Conservation (phyloP, 768 basidiomycete species). For the Pisolithus microcarpus region DNA sequence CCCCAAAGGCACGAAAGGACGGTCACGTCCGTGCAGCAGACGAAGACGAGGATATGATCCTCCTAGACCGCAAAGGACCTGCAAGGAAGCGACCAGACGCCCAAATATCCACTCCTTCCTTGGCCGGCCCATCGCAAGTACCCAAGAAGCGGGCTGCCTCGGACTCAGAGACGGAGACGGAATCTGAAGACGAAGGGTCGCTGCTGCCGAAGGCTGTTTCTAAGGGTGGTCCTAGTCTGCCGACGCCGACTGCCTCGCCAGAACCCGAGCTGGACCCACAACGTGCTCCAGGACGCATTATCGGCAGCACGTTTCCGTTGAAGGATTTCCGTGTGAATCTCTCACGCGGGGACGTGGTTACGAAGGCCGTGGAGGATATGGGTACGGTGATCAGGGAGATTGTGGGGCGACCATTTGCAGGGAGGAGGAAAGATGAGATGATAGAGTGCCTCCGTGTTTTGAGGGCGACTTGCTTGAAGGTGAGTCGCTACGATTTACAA, state of each 20-base stretch:
- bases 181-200: slow-evolving; percentile 26
- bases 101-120: slow-evolving; percentile 4
- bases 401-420: slow-evolving; percentile 62
- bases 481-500: slow-evolving; percentile 23
- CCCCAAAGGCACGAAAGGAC: slow-evolving; percentile 49
- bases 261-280: slow-evolving; percentile 41
- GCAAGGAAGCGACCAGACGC: slow-evolving; percentile 13
- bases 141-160: slow-evolving; percentile 12
- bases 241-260: slow-evolving; percentile 49
- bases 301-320: slow-evolving; percentile 68
- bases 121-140: slow-evolving; percentile 1
- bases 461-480: slow-evolving; percentile 60
- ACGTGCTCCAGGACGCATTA: slow-evolving; percentile 62
- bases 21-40: slow-evolving; percentile 56
- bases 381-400: slow-evolving; percentile 65
- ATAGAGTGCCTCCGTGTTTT: slow-evolving; percentile 64
- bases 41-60: slow-evolving; percentile 53
- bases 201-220: slow-evolving; percentile 9
- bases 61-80: slow-evolving; percentile 37
- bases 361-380: slow-evolving; percentile 80
- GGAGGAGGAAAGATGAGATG: slow-evolving; percentile 59
- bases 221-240: slow-evolving; percentile 25
- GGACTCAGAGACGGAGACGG: slow-evolving; percentile 48
- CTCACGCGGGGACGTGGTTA: slow-evolving; percentile 68
- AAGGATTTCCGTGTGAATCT: slow-evolving; percentile 71